Evolutionary conservation across 1,284 basidiomycete species (phyloP).

Genomic region (Meripilus lineatus): DNA sequence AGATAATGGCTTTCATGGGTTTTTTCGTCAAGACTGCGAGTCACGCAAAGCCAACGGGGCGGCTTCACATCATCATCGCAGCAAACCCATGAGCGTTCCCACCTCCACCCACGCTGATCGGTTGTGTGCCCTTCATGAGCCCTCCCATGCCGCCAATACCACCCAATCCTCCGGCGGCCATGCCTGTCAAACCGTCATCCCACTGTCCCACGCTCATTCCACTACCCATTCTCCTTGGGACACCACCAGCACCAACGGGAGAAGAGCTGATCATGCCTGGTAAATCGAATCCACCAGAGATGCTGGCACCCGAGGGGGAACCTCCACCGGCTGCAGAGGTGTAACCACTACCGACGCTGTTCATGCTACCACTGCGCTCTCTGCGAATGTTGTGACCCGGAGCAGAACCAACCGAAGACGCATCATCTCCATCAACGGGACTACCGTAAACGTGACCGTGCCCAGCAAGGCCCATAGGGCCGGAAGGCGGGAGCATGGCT

Average conservation of each 20-base stretch:
- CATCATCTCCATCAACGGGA: slow-evolving; percentile 36
- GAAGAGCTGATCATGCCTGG: slow-evolving; percentile 22
- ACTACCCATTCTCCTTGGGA: slow-evolving; percentile 16
- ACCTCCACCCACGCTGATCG: slow-evolving; percentile 35
- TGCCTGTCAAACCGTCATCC: slow-evolving; percentile 15
- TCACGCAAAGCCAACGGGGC: no score
- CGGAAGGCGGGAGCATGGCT: slow-evolving; percentile 18
- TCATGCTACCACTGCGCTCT: slow-evolving; percentile 37
- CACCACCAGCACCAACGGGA: slow-evolving; percentile 22
- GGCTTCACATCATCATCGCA: slow-evolving; percentile 30
- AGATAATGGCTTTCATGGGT: no score
- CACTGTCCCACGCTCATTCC: slow-evolving; percentile 4
- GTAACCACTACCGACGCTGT: slow-evolving; percentile 31
- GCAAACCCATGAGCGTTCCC: slow-evolving; percentile 34
- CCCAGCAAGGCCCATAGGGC: slow-evolving; percentile 17
- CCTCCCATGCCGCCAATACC: slow-evolving; percentile 22
- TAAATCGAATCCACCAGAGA: slow-evolving; percentile 33
- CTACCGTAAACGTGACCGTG: slow-evolving; percentile 25
- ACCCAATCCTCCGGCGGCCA: slow-evolving; percentile 17
- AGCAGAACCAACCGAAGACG: slow-evolving; percentile 35
- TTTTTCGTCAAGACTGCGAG: no score
- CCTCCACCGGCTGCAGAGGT: slow-evolving; percentile 6
- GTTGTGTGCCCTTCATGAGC: slow-evolving; percentile 28
- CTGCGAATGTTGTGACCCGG: slow-evolving; percentile 11
- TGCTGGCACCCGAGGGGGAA: slow-evolving; percentile 23